Conservation (phyloP, 2,329 filamentous ascomycete genomes). For the Aurifilum marmelostoma region DNA sequence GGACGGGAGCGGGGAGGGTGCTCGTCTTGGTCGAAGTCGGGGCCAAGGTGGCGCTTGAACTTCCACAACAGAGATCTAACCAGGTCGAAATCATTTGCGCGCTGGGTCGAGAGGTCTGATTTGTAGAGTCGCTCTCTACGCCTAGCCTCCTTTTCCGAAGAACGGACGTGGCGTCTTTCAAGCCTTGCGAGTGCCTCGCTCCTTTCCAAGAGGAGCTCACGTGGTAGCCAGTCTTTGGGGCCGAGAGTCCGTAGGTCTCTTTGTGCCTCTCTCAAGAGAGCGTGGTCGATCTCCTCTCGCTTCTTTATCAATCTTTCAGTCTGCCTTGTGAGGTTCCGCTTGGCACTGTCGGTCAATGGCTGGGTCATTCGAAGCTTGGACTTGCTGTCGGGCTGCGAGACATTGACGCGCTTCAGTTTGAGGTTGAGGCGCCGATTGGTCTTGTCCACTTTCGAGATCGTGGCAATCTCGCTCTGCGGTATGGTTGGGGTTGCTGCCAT, state of each 20-base stretch:
- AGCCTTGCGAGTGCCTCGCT: slow-evolving; percentile 25
- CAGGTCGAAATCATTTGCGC: slow-evolving; percentile 30
- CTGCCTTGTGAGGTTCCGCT: slow-evolving; percentile 24
- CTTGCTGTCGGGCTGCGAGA: neutral
- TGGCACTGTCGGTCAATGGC: slow-evolving; percentile 29
- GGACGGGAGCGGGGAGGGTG: neutral
- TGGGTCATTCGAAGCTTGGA: slow-evolving; percentile 24
- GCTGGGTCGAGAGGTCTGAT: slow-evolving; percentile 27
- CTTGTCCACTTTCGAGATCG: neutral
- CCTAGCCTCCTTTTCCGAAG: slow-evolving; percentile 21
- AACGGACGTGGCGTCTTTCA: slow-evolving; percentile 30
- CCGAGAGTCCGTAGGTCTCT: slow-evolving; percentile 16
- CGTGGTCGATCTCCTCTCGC: slow-evolving; percentile 31
- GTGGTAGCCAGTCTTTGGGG: slow-evolving; percentile 26
- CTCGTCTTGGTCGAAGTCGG: slow-evolving; percentile 25
- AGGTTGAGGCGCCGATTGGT: neutral
- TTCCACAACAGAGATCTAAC: slow-evolving; percentile 28
- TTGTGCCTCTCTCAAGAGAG: slow-evolving; percentile 26
- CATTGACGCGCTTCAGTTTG: neutral
- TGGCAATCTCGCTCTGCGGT: neutral
- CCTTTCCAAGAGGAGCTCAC: slow-evolving; percentile 28
- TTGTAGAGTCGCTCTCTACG: slow-evolving; percentile 29
- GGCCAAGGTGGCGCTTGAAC: slow-evolving; percentile 33
- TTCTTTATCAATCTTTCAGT: slow-evolving; percentile 31
- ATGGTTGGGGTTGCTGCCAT: neutral